Base-by-base conservation (phyloP, 2,329 filamentous ascomycete species). In the Chaetothyriales sp. region DNA sequence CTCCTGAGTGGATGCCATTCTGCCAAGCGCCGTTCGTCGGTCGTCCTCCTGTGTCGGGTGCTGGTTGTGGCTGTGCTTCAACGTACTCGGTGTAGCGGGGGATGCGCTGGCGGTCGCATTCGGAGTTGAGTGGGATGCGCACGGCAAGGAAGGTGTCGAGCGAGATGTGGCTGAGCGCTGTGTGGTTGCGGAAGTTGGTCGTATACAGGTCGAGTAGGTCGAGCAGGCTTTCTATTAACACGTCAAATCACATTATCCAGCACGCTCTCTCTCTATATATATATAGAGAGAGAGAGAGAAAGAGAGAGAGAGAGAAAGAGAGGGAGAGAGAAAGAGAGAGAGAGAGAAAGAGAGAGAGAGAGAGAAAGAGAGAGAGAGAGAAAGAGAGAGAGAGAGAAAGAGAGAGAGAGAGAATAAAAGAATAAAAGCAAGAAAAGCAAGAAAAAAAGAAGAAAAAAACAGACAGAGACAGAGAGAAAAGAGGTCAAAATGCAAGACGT, bases 131-230 rank as follows among this genome's bases (percentile, higher is more conserved):
- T 20, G 80, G 76, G 57, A 97, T 95, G 64, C 92, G 87, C 60
- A 94, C 81, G 57, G 84, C 80, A 63, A 97, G 86, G 65, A 95
- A 90, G 50, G 77, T 77, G 59, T 90, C 83, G 44, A 90, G 74
- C 46, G 83, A 78, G 67, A 87, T 85, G 47, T 78, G 72, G 5
- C 89, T 89, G 18, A 95, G 73, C 48, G 83, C 80, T 33, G 89
- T 95, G 33, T 40, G 33, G 49, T 77, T 74, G 58, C 80, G 78
- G 51, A 81, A 80, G 64, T 94, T 84, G 63, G 94, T 86, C 0
- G 88, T 92, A 67, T 95, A 97, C 2, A 97, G 77, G 63, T 98
- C 90, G 22, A 97, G 77, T 0, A 95, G 75, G 64, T 97, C 92
- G 43, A 95, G 80, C 61, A 95, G 78, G 0, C 87, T 90, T 74